Conservation (phyloP, 805 yeast species). For the Cephaloascus albidus region DNA sequence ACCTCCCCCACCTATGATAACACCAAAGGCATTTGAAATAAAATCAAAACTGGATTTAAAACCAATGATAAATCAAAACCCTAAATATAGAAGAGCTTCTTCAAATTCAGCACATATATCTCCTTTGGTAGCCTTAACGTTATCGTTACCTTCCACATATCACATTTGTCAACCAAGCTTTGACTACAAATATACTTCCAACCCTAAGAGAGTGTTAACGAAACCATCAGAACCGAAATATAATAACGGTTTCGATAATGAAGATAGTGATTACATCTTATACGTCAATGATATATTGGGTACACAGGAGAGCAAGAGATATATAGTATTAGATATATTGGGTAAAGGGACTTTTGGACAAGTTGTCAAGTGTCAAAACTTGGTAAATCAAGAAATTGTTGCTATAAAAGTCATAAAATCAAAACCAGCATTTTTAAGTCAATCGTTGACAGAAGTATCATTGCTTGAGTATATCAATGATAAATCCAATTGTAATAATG, state of each 20-base stretch:
- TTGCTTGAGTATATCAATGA: slow-evolving; percentile 62
- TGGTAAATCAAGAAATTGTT: slow-evolving; percentile 72
- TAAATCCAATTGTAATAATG: slow-evolving; percentile 26
- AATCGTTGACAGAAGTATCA: slow-evolving; percentile 83
- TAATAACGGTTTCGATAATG: slow-evolving; percentile 83
- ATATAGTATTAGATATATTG: slow-evolving; percentile 78
- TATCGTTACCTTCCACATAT: slow-evolving; percentile 70
- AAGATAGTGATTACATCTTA: slow-evolving; percentile 80
- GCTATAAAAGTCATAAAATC: slow-evolving; percentile 95
- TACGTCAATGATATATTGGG: slow-evolving; percentile 94
- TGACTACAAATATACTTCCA: slow-evolving; percentile 72
- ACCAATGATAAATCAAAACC: slow-evolving; percentile 54
- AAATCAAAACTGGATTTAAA: slow-evolving; percentile 38
- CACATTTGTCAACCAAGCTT: slow-evolving; percentile 77
- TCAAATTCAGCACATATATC: slow-evolving; percentile 56
- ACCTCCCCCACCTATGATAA: slow-evolving; percentile 10
- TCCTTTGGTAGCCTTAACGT: slow-evolving; percentile 75
- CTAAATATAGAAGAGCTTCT: slow-evolving; percentile 65
- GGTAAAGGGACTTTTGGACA: slow-evolving; percentile 99
- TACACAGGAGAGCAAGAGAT: slow-evolving; percentile 72
- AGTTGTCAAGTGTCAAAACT: slow-evolving; percentile 86
- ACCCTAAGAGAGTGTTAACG: slow-evolving; percentile 87
- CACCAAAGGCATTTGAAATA: slow-evolving; percentile 40
- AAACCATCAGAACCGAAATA: slow-evolving; percentile 80
- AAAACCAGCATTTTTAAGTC: slow-evolving; percentile 83